Evolutionary conservation across 371 early-diverging fungal species (phyloP).

Genomic region (Rhizomucor pusillus): DNA sequence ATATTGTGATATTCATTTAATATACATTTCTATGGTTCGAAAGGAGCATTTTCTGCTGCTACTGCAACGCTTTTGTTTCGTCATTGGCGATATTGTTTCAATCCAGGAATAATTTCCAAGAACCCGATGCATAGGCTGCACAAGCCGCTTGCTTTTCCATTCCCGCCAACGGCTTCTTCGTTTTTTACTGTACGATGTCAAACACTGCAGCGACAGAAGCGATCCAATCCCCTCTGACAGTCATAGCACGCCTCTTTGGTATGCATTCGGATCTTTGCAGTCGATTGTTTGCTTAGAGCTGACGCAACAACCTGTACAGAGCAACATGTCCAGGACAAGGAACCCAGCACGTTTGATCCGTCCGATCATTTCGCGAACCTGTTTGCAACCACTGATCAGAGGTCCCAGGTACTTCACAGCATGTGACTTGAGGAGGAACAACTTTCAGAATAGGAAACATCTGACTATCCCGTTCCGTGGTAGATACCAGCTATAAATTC

Average conservation of each 20-base stretch:
- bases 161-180: conserved; percentile 5
- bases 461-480: neutral
- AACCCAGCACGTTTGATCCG: conserved; percentile 19
- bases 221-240: conserved; percentile 9
- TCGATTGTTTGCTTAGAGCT: neutral
- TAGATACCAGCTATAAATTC: conserved; percentile 55
- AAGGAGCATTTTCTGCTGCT: no score
- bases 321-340: conserved; percentile 11
- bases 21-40: no score
- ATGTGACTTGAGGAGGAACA: neutral
- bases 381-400: conserved; percentile 8
- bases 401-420: conserved; percentile 16
- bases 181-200: conserved; percentile 7
- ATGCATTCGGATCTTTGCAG: neutral
- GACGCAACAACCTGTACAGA: neutral
- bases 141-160: neutral
- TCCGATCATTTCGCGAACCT: conserved; percentile 13
- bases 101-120: no score
- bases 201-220: conserved; percentile 6
- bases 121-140: no score
- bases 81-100: no score
- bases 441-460: neutral
- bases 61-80: no score
- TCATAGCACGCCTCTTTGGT: conserved; percentile 17
- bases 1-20: no score